Conservation (phyloP, 495 filamentous ascomycete genomes). For the Hypoxylon lenormandii region DNA sequence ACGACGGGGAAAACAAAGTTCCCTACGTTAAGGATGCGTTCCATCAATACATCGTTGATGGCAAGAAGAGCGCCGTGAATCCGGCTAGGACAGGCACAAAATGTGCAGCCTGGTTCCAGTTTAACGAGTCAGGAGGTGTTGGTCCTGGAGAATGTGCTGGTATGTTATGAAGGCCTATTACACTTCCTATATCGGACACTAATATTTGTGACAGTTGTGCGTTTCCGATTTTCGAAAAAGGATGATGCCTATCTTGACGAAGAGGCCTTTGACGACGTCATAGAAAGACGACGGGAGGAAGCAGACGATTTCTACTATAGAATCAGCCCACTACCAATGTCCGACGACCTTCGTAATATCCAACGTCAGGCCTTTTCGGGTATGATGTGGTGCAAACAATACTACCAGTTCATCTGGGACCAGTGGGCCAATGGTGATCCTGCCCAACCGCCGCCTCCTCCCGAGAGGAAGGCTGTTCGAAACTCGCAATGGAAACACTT, state of each 20-base stretch:
- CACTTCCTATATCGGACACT: neutral
- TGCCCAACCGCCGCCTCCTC: constrained; percentile 80
- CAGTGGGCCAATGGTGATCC: constrained; percentile 91
- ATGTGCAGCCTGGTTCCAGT: constrained; percentile 88
- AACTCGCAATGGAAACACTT: constrained; percentile 94
- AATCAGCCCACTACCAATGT: constrained; percentile 93
- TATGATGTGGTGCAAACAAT: constrained; percentile 98
- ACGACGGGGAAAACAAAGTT: constrained; percentile 77
- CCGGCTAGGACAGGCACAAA: constrained; percentile 85
- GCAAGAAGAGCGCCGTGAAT: constrained; percentile 83
- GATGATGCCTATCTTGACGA: constrained; percentile 84
- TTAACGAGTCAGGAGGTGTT: constrained; percentile 88
- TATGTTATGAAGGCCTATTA: constrained; percentile 31
- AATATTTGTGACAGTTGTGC: constrained; percentile 71
- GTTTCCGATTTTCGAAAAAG: constrained; percentile 84
- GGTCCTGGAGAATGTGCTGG: constrained; percentile 86
- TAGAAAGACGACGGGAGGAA: constrained; percentile 84
- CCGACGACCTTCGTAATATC: constrained; percentile 92
- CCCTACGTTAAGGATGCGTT: constrained; percentile 96
- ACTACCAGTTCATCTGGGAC: constrained; percentile 96
- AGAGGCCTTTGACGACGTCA: constrained; percentile 88
- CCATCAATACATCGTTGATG: constrained; percentile 85
- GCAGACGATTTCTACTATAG: constrained; percentile 96
- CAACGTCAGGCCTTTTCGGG: constrained; percentile 93
- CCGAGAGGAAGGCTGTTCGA: constrained; percentile 80